Base-by-base conservation (phyloP, 108 stramenopile genomes). In the Fistulifera pelliculosa region DNA sequence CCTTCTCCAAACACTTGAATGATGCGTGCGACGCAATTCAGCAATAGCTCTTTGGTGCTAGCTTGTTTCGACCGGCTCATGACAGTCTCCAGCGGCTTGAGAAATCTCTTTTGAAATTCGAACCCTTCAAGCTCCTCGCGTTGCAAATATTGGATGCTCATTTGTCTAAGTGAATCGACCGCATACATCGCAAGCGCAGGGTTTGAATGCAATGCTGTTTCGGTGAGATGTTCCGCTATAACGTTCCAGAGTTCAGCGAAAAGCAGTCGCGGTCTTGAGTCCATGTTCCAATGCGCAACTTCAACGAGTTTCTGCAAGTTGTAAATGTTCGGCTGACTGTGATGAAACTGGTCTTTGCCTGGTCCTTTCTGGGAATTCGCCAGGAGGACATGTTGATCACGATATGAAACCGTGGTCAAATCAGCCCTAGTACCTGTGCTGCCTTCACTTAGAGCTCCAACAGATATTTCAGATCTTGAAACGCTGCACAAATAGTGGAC, bases 261-360 rank as follows among this genome's bases (percentile, higher is more conserved):
- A 21, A 94, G 88, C 31, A 99, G 62, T 12, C 97, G 71, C 15
- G 95, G 85, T 27, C 98, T 69, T 24, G 73, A 73, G 48, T 95
- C 89, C 95, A 99, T 94, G 76, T 99, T 98, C 71, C 80, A 94
- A 65, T 98, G 96, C 15, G 98, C 92, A 14, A 96, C 96, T 58
- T 99, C 98, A 13, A 99, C 96, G 15, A 99, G 74, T 66, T 96
- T 94, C 60, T 98, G 96, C 19, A 99, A 81, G 40, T 82, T 91
- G 71, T 93, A 98, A 45, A 97, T 93, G 40, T 93, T 90, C 1
- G 96, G 95, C 62, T 87, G 82, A 27, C 58, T 78, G 43, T 76
- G 77, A 52, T 74, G 77, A 47, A 69, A 73, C 28, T 49, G 54
- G 7, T 70, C 66, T 27, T 66, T 65, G 44, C 71, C 71, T 22